Conservation (phyloP, 768 basidiomycete genomes). For the Pisolithus marmoratus region DNA sequence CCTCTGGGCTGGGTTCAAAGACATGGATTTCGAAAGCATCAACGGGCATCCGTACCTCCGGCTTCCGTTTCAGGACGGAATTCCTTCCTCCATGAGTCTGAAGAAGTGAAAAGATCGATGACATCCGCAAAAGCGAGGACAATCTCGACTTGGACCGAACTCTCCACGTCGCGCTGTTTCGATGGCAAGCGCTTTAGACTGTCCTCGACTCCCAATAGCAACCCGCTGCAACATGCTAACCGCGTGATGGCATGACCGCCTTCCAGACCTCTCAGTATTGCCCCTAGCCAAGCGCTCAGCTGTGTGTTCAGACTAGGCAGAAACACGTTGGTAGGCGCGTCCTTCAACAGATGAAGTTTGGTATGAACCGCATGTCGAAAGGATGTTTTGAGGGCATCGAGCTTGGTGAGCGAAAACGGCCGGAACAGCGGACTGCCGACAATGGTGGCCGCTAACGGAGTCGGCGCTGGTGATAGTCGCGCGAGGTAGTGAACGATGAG, state of each 20-base stretch:
- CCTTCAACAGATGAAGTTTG: slow-evolving; percentile 18
- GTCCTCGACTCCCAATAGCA: slow-evolving; percentile 62
- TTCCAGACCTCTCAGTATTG: slow-evolving; percentile 52
- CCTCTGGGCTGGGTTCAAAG: slow-evolving; percentile 25
- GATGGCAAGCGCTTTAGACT: slow-evolving; percentile 28
- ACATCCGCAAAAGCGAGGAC: slow-evolving; percentile 70
- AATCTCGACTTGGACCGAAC: slow-evolving; percentile 55
- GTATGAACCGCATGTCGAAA: slow-evolving; percentile 29
- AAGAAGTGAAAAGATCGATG: slow-evolving; percentile 50
- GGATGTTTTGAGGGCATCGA: slow-evolving; percentile 21
- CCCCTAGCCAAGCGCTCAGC: slow-evolving; percentile 45
- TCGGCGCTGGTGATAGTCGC: slow-evolving; percentile 21
- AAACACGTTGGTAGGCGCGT: slow-evolving; percentile 26
- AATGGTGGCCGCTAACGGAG: slow-evolving; percentile 28
- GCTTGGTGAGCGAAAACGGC: slow-evolving; percentile 24
- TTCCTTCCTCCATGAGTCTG: slow-evolving; percentile 59
- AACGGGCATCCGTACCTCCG: slow-evolving; percentile 25
- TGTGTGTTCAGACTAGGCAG: slow-evolving; percentile 33
- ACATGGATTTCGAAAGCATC: too few relatives aligned
- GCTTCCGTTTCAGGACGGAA: slow-evolving; percentile 51
- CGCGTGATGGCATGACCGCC: slow-evolving; percentile 61
- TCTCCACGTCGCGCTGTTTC: slow-evolving; percentile 28
- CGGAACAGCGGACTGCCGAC: slow-evolving; percentile 26
- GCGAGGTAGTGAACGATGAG: slow-evolving; percentile 26
- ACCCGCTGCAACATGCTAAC: slow-evolving; percentile 57